Evolutionary conservation across 176 grass and related monocot species (phyloP), one percentile per base, ranked within the genome.

Genomic region (Phyllostachys edulis): DNA sequence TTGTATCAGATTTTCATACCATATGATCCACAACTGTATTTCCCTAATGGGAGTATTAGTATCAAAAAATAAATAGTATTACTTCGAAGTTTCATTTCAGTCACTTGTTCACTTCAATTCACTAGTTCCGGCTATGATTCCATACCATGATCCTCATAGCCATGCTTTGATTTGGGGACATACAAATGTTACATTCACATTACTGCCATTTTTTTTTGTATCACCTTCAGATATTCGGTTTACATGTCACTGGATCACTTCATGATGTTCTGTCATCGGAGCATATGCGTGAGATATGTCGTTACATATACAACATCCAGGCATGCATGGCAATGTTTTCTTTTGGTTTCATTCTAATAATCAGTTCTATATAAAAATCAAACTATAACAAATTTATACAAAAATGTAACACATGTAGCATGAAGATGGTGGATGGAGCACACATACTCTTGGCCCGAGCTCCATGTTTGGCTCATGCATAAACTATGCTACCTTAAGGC

Each of bases 381-480:
- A 12, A 32, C 8, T 24, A 50, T 32, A 24, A 51, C 1, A 72
- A 73, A 73, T 15, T 34, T 73, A 11, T 34, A 1, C 16, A 29
- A 37, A 8, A 23, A 23, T 72, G 7, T 72, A 29, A 72, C 32
- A 1, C 1, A 36, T 74, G 71, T 38, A 55, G 47, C 55, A 75
- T 4, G 49, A 55, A 75, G 49, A 54, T 38, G 49, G 72, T 75
- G 72, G 72, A 13, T 75, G 49, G 72, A 9, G 72, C 4, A 75
- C 72, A 5, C 16, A 75, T 6, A 29, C 36, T 5, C 20, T 75
- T 9, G 29, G 49, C 4, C 72, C 72, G 0, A 75, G 49, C 29
- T 38, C 72, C 46, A 73, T 73, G 71, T 73, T 73, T 52, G 71
- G 71, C 18, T 73, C 71, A 73, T 73, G 71, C 3, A 11, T 75